Evolutionary conservation across 192 early-diverging fungal species (phyloP).

Genomic region (Thamnidium elegans): DNA sequence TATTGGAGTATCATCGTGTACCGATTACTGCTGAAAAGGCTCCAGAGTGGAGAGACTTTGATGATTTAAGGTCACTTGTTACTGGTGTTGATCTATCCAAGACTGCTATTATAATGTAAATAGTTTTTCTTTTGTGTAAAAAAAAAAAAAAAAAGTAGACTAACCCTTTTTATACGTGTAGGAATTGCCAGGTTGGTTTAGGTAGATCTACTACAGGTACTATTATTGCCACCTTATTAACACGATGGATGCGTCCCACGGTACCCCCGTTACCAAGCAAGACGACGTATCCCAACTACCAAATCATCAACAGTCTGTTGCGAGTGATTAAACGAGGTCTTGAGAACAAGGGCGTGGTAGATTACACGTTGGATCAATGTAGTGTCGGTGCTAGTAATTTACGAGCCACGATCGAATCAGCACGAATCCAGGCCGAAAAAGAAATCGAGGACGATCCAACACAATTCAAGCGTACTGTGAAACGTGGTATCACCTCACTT

Average conservation of each 20-base stretch:
- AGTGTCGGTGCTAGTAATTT: slow-evolving; percentile 37
- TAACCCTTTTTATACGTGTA: slow-evolving; percentile 1
- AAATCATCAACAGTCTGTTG: slow-evolving; percentile 54
- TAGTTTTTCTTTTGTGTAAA: slow-evolving; percentile 20
- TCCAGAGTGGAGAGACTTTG: slow-evolving; percentile 52
- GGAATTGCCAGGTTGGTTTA: slow-evolving; percentile 60
- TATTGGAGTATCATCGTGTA: slow-evolving; percentile 47
- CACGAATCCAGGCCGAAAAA: slow-evolving; percentile 37
- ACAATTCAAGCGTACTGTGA: slow-evolving; percentile 16
- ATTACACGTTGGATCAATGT: slow-evolving; percentile 54
- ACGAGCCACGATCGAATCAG: slow-evolving; percentile 51
- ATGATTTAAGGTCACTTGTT: slow-evolving; percentile 47
- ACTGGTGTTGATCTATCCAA: slow-evolving; percentile 37
- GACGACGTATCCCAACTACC: slow-evolving; percentile 43
- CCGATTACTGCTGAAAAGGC: slow-evolving; percentile 59
- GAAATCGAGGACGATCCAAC: slow-evolving; percentile 18
- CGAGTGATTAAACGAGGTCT: slow-evolving; percentile 58
- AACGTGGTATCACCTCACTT: slow-evolving; percentile 31
- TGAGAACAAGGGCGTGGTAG: slow-evolving; percentile 53
- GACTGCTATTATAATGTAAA: slow-evolving; percentile 51
- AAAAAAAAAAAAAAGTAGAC: not conserved
- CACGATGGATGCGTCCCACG: slow-evolving; percentile 29
- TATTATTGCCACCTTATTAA: slow-evolving; percentile 32
- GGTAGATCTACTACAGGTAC: slow-evolving; percentile 57
- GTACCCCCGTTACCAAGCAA: not conserved